Evolutionary conservation across 2,329 filamentous ascomycete genomes (phyloP), one percentile per base, ranked within the genome.

Genomic region (Knufia petricola): DNA sequence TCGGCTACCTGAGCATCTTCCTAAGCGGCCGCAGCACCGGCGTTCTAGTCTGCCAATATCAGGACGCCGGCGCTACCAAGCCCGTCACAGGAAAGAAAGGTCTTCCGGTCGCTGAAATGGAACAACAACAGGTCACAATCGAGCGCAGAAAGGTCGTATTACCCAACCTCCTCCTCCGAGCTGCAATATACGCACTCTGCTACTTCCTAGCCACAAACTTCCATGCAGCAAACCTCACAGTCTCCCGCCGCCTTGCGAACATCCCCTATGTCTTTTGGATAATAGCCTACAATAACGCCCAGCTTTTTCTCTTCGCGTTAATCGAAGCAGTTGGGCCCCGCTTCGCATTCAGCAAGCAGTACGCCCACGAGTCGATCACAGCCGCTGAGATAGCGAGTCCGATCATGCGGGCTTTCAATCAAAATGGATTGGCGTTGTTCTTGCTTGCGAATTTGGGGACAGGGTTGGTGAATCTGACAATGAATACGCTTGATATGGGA

Each of bases 261-360:
- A 74, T 95, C 53, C 88, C 92, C 0, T 98, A 98, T 63, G 77
- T 96, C 37, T 72, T 95, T 38, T 96, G 90, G 88, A 84, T 94
- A 6, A 77, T 82, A n/a, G 83, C 87, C 2, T 95, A 92, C 72
- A 98, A 96, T 69, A 82, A 79, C 52, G 73, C 76, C n/a, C 87
- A 95, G 63, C 72, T 98, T 8, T 71, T 86, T 6, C 74, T 83
- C 1, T 95, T 90, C 64, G 88, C 82, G 60, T 63, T 82, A 12
- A 75, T 92, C 20, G 90, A 98, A 64, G 81, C 77, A 2, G 21
- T 85, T 12, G 56, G 56, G 0, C 51, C 52, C 3, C 7, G 3
- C 6, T 56, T 56, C 30, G 48, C 52, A 23, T 46, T 46, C 19
- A 34, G 17, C 9, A 40, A n/a, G 9, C 34, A 28, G 30, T 21